Evolutionary conservation across 495 filamentous ascomycete genomes (phyloP), one percentile per base, ranked within the genome.

Genomic region (Penicillium mononematosum): DNA sequence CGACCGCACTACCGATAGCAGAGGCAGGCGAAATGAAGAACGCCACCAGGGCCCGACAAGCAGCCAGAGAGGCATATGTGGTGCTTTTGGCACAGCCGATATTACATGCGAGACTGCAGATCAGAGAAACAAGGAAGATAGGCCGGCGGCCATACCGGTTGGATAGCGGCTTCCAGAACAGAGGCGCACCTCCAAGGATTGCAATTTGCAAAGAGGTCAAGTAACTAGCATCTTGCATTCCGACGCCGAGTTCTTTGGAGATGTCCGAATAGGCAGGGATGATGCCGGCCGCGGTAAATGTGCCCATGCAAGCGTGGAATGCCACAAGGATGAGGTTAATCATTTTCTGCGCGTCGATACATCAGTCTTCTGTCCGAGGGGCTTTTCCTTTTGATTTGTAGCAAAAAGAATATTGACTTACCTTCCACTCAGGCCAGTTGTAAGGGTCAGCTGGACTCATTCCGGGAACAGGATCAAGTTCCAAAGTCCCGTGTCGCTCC

Each of bases 391-490:
- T 39, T 47, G 17, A 22, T 11, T 32, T 43, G n/a, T 53, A 20
- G 4, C 39, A 9, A 19, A 25, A n/a, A 41, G 16, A 25, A 12
- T 14, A 47, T 34, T 9, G 27, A 60, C 64, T 60, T 56, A 82
- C 80, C 73, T 83, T 83, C 80, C 79, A 82, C 45, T 64, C 63
- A 16, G 79, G 73, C 81, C 81, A 83, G 58, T 84, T 83, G 58
- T 77, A 79, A 38, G 81, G 81, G 59, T 83, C 81, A n/a, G 73
- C 77, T 31, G 73, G 69, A 45, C 70, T 71, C 65, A 75, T 72
- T 32, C 73, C 65, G 16, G 81, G 81, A 6, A 84, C 63, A 9
- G 81, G 81, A 57, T 81, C 77, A 7, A 84, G 71, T 22, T 81
- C 75, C 39, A 80, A 52, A 10, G 81, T 83, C 25, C 81, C 81